These are phyloP conservation scores for Colletotrichum cuscutae DNA, from an alignment of 2,329 filamentous ascomycete genomes.

Conservation along the genomic window DNA sequence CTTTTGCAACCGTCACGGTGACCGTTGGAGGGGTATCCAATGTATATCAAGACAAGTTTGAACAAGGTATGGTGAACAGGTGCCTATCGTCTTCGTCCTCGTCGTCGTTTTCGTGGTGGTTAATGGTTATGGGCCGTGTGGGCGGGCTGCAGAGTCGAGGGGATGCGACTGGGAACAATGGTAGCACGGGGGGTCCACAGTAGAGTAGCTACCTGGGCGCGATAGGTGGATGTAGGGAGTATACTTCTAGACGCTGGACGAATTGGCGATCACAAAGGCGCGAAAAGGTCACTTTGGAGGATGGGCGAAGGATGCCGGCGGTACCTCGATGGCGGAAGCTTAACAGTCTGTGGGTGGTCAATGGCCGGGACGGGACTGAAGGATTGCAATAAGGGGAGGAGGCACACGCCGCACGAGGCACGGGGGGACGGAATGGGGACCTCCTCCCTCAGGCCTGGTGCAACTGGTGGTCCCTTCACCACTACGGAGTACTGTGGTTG, in stretches of 20 bases:
- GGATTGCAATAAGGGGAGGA: not conserved
- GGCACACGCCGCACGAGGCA: no score
- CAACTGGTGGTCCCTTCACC: no score
- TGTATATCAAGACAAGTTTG: no score
- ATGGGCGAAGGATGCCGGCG: not conserved
- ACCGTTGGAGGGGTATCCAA: not conserved
- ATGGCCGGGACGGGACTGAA: not conserved
- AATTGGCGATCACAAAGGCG: not conserved
- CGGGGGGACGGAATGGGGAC: not conserved
- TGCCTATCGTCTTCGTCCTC: not conserved
- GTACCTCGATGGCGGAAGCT: not conserved
- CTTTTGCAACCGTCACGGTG: not conserved
- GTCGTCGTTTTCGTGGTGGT: not conserved
- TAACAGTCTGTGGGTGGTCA: not conserved
- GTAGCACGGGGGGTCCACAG: not conserved
- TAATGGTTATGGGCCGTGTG: not conserved
- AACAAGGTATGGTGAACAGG: not conserved
- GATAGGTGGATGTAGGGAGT: not conserved
- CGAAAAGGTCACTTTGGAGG: not conserved
- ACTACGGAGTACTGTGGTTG: no score
- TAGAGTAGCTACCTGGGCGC: not conserved
- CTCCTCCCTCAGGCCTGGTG: not conserved
- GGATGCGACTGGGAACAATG: not conserved
- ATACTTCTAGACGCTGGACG: not conserved
- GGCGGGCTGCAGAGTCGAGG: not conserved